These are phyloP conservation scores for Copromyces sp. DNA, from an alignment of 495 filamentous ascomycete genomes.

Conservation along the genomic window DNA sequence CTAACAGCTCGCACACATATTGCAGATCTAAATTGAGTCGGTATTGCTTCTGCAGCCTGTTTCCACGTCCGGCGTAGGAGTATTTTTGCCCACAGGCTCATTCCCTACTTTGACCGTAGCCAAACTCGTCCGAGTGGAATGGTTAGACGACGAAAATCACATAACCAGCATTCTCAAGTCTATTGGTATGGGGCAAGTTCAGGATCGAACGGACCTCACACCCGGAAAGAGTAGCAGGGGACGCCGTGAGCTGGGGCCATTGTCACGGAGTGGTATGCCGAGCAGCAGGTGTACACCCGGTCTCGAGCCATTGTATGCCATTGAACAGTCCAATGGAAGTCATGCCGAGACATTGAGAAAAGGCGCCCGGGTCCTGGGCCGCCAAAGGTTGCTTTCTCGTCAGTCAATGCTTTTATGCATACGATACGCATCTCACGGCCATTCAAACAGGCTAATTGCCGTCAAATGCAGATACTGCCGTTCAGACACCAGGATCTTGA, in stretches of 20 bases:
- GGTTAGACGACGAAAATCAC: not conserved
- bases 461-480: conserved; percentile 13
- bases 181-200: not conserved
- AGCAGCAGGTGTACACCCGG: conserved; percentile 2
- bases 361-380: not conserved
- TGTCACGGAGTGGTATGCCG: conserved; percentile 19
- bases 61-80: conserved; percentile 3
- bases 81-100: conserved; percentile 1
- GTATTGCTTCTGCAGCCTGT: conserved; percentile 16
- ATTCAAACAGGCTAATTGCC: conserved; percentile 22
- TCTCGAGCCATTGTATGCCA: conserved; percentile 4
- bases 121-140: not conserved
- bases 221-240: not conserved
- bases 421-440: not conserved
- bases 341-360: conserved; percentile 5
- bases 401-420: not conserved
- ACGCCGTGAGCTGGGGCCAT: conserved; percentile 5
- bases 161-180: not conserved
- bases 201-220: not conserved
- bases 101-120: not conserved
- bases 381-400: conserved; percentile 4
- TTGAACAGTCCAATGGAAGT: conserved; percentile 4
- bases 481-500: not conserved
- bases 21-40: conserved; percentile 13
- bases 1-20: conserved; percentile 1